Evolutionary conservation across 2,329 filamentous ascomycete genomes (phyloP).

Genomic region (Colletotrichum tamarilloi): DNA sequence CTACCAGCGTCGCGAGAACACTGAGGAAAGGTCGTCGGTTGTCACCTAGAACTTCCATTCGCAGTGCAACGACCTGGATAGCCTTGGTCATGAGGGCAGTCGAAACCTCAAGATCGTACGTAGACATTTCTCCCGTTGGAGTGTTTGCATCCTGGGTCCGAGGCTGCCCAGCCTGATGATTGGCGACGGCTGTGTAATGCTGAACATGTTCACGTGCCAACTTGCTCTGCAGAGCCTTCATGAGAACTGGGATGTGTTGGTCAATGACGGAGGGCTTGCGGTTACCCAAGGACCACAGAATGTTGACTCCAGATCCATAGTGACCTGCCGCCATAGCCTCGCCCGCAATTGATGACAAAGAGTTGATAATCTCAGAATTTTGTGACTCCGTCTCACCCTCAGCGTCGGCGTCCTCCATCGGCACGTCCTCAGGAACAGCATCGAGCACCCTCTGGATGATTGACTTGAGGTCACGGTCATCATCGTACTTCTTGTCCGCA

Average conservation of each 20-base stretch:
- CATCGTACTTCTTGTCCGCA: conserved; percentile 75
- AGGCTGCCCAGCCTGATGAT: conserved; percentile 55
- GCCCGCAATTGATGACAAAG: conserved; percentile 85
- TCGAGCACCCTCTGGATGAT: conserved; percentile 86
- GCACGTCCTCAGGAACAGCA: conserved; percentile 83
- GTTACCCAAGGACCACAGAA: conserved; percentile 90
- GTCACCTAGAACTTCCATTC: conserved; percentile 93
- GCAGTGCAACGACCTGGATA: conserved; percentile 89
- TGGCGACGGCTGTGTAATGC: conserved; percentile 71
- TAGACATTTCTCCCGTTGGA: conserved; percentile 69
- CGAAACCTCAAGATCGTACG: conserved; percentile 88
- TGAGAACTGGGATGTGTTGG: conserved; percentile 85
- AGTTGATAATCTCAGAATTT: conserved; percentile 87
- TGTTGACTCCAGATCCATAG: conserved; percentile 90
- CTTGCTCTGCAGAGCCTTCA: conserved; percentile 94
- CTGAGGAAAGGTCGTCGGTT: conserved; percentile 93
- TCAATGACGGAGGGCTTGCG: conserved; percentile 90
- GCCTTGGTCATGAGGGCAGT: conserved; percentile 93
- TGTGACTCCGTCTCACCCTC: conserved; percentile 86
- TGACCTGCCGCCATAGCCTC: conserved; percentile 86
- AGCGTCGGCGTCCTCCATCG: conserved; percentile 81
- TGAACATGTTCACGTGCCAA: conserved; percentile 93
- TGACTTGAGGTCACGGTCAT: conserved; percentile 77
- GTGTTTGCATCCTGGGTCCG: conserved; percentile 66
- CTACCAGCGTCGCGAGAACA: conserved; percentile 92